A percentile compares a stretch with the other conserved stretches of the same genome.
These are phyloP conservation scores for Actinidia arguta DNA, from an alignment of 179 eudicot species.

Conservation along the genomic window DNA sequence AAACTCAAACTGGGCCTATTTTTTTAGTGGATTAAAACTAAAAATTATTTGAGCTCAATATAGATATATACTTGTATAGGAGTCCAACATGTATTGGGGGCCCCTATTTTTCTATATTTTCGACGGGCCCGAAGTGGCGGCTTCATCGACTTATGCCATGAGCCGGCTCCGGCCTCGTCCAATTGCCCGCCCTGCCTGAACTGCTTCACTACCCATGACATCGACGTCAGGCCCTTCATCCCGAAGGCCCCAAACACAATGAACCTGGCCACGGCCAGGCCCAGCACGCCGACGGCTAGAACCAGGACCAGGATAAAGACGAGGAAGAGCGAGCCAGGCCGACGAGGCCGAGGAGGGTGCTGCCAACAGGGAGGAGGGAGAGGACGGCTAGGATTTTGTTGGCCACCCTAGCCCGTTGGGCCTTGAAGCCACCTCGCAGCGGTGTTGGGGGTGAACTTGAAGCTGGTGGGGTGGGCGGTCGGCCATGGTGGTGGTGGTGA, in stretches of 20 bases:
- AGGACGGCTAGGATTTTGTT: constrained; percentile 53
- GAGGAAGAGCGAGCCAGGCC: constrained; percentile 65
- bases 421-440: constrained; percentile 17
- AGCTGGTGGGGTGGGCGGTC: constrained; percentile 47
- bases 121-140: too few relatives aligned
- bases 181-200: constrained; percentile 48
- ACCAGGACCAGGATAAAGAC: constrained; percentile 71
- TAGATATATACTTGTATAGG: too few relatives aligned
- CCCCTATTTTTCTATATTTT: too few relatives aligned
- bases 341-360: constrained; percentile 52
- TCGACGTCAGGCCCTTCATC: constrained; percentile 57
- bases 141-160: too few relatives aligned
- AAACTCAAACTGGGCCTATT: too few relatives aligned
- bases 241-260: constrained; percentile 64
- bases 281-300: constrained; percentile 64
- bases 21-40: too few relatives aligned
- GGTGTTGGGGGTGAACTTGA: constrained; percentile 55
- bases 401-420: constrained; percentile 30
- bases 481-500: constrained; percentile 19
- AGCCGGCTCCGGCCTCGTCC: constrained; percentile 64
- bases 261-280: constrained; percentile 30
- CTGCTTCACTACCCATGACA: constrained; percentile 44
- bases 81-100: too few relatives aligned
- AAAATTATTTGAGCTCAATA: too few relatives aligned
- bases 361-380: constrained; percentile 64